phyloP scores from a whole-genome alignment of 139 green algal genomes.

The Zygnema circumcarinatum region DNA sequence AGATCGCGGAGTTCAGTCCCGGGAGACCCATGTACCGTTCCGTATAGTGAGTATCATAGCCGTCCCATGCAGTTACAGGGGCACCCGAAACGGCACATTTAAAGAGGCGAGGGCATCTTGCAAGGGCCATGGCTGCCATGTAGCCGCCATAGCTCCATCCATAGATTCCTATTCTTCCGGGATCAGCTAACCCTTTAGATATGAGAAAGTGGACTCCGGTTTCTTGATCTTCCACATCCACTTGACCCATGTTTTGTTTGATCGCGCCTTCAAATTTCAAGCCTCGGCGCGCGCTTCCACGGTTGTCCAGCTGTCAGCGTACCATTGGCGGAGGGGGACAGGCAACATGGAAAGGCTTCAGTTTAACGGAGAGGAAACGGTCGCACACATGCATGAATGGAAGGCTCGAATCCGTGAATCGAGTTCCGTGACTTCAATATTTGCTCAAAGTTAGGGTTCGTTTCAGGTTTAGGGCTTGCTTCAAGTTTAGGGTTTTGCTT shows the following conservation, averaged over 20 bases:
- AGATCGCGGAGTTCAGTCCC: conserved; percentile 40
- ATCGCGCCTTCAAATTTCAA: conserved; percentile 63
- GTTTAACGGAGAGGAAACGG: background rate
- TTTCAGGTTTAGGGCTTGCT: no score
- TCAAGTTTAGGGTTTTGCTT: no score
- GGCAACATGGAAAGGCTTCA: background rate
- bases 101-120: conserved; percentile 55
- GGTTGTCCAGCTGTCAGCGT: conserved; percentile 63
- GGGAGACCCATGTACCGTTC: conserved; percentile 67
- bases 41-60: conserved; percentile 70
- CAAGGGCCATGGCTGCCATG: conserved; percentile 60
- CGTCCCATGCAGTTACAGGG: conserved; percentile 65
- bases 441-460: no score
- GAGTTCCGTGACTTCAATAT: no score
- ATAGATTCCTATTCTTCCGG: conserved; percentile 64
- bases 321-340: background rate
- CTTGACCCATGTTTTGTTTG: conserved; percentile 56
- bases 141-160: conserved; percentile 69
- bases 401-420: no score
- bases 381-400: no score
- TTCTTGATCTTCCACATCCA: conserved; percentile 64
- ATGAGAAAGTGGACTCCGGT: conserved; percentile 60
- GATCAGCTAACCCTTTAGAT: conserved; percentile 48
- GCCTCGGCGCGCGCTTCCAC: conserved; percentile 58
- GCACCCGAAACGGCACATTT: conserved; percentile 61